Percentiles rank a stretch among this genome's conserved stretches.
Conservation (phyloP, 352 stramenopile genomes). For the Pythium dissotocum region DNA sequence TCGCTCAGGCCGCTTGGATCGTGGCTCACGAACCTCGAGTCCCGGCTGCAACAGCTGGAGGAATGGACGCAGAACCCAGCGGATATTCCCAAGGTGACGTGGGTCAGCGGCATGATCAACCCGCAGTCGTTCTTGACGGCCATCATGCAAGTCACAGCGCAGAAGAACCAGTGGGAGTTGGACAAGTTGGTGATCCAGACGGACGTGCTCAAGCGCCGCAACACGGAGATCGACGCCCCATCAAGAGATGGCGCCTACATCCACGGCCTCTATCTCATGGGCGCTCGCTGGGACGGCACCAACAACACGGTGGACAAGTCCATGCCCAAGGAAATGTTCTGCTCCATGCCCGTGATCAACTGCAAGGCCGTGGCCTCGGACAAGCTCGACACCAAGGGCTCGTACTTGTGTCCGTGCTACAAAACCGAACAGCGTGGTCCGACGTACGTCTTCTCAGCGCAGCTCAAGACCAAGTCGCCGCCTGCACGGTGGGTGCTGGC, state of each 20-base stretch:
- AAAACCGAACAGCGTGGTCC: slow-evolving; percentile 96
- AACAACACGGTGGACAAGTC: slow-evolving; percentile 94
- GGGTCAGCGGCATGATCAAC: slow-evolving; percentile 94
- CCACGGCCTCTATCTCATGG: slow-evolving; percentile 93
- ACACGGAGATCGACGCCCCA: slow-evolving; percentile 85
- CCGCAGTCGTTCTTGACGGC: slow-evolving; percentile 96
- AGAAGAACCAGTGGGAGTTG: slow-evolving; percentile 96
- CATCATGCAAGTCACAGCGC: slow-evolving; percentile 97
- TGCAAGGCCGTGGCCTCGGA: slow-evolving; percentile 95
- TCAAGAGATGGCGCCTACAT: slow-evolving; percentile 96
- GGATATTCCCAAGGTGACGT: slow-evolving; percentile 96
- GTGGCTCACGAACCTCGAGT: slow-evolving; percentile 94
- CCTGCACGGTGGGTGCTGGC: slow-evolving; percentile 94
- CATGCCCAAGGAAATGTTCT: slow-evolving; percentile 98
- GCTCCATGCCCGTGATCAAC: slow-evolving; percentile 96
- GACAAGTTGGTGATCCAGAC: slow-evolving; percentile 98
- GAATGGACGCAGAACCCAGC: slow-evolving; percentile 96
- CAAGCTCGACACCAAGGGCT: slow-evolving; percentile 94
- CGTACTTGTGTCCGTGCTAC: slow-evolving; percentile 96
- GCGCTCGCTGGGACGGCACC: slow-evolving; percentile 93
- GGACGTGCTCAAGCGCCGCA: slow-evolving; percentile 95
- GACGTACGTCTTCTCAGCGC: slow-evolving; percentile 97
- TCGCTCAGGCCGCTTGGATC: slow-evolving; percentile 88
- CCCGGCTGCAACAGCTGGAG: slow-evolving; percentile 93
- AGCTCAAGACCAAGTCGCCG: slow-evolving; percentile 97